Evolutionary conservation across 75 land plant species (phyloP), one percentile per base, ranked within the genome.

Genomic region (Adiantum capillusveneris): DNA sequence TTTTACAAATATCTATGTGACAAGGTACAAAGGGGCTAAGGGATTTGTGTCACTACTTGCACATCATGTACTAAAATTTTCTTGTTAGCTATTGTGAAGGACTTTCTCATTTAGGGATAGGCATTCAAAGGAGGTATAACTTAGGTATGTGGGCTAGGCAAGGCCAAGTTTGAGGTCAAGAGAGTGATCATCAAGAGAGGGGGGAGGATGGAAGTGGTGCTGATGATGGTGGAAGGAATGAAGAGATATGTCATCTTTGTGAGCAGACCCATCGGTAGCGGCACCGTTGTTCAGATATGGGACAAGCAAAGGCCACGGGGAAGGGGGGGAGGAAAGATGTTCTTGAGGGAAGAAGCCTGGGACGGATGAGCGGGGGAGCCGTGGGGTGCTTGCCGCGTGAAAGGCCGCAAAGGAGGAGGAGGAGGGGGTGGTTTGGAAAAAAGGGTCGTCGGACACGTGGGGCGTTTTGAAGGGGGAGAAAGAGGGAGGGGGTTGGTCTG

Each of bases 121-220:
- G 37, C 7, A 3, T 34, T 5, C 37, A 34, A 9, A 34, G 37
- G 9, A 34, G 37, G 7, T 5, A 9, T 34, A 34, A 9, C 37
- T 3, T 34, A 34, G 37, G 17, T 20, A 46, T 3, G 6, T 46
- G 5, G 49, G 17, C 21, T 20, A 46, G 5, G 49, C n/a, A 20
- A 46, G 14, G 49, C 49, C 49, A 3, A 46, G 49, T 17, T 46
- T 46, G 49, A 46, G 49, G 6, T 46, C 49, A 14, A 46, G 49
- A 2, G 49, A 46, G 37, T 34, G 37, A 9, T 34, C 37, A 5
- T 34, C 37, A 46, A 20, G 6, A 20, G 49, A 46, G 49, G 49
- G 49, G 49, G 49, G 21, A 20, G 49, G 49, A 46, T 46, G 21
- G 14, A 20, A 46, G n/a, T 17, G 49, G 14, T 46, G 49, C 7